These are phyloP conservation scores for Babesia bovis DNA, from an alignment of 169 alveolate species.

Conservation along the genomic window DNA sequence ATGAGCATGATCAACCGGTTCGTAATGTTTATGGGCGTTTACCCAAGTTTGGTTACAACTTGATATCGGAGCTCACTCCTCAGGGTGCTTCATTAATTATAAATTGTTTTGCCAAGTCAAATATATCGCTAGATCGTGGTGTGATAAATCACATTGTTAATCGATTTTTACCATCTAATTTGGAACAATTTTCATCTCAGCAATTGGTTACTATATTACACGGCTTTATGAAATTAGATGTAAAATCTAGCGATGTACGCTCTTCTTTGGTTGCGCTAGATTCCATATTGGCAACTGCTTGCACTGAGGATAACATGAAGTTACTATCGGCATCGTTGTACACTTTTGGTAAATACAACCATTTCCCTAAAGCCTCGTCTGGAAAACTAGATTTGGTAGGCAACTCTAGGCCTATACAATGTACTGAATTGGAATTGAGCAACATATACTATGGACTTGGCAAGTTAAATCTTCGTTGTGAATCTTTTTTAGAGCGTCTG, in stretches of 20 bases:
- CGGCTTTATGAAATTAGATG: constrained; percentile 37
- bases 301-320: constrained; percentile 33
- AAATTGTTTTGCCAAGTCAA: constrained; percentile 48
- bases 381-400: not conserved
- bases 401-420: not conserved
- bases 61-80: constrained; percentile 53
- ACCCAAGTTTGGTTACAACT: constrained; percentile 19
- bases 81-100: constrained; percentile 58
- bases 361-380: constrained; percentile 12
- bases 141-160: constrained; percentile 40
- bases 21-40: not conserved
- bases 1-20: constrained; percentile 3
- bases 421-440: constrained; percentile 51
- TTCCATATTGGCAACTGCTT: not conserved
- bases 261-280: constrained; percentile 19
- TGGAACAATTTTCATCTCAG: constrained; percentile 30
- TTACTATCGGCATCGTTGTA: constrained; percentile 44
- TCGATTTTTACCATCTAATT: constrained; percentile 12
- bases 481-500: constrained; percentile 20
- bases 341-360: constrained; percentile 59
- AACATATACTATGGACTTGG: constrained; percentile 57
- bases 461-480: constrained; percentile 35
- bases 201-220: constrained; percentile 47
- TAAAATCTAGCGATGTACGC: constrained; percentile 17
- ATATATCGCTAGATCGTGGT: constrained; percentile 12